Conservation (phyloP, 2,329 filamentous ascomycete species). For the Sporothrix mexicana region DNA sequence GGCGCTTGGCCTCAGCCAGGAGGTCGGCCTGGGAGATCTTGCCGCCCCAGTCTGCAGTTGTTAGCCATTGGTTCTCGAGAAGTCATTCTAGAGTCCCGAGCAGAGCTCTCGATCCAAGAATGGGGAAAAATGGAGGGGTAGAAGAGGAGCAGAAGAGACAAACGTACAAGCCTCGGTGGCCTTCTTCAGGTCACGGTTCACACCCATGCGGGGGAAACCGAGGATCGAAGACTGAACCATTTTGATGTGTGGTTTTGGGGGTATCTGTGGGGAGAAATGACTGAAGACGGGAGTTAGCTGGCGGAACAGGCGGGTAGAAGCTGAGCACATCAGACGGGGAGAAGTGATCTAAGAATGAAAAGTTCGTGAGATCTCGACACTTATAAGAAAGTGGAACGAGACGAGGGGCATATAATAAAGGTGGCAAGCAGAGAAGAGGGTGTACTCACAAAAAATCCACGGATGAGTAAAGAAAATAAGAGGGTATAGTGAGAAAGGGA, state of each 20-base stretch:
- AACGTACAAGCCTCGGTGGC: slow-evolving; percentile 87
- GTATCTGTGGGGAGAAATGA: slow-evolving; percentile 27
- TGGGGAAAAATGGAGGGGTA: slow-evolving; percentile 48
- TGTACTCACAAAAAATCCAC: slow-evolving; percentile 32
- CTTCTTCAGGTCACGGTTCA: slow-evolving; percentile 99
- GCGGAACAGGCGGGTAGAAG: not conserved
- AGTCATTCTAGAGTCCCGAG: slow-evolving; percentile 11
- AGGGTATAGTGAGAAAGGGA: slow-evolving; percentile 25
- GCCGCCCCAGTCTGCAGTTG: slow-evolving; percentile 72
- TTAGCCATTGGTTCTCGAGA: slow-evolving; percentile 13
- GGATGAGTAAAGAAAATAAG: slow-evolving; percentile 29
- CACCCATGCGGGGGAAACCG: slow-evolving; percentile 99
- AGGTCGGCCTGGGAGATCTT: slow-evolving; percentile 93
- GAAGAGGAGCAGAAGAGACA: slow-evolving; percentile 44
- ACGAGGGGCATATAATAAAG: not conserved
- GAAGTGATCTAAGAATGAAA: not conserved
- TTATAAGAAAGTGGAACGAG: not conserved
- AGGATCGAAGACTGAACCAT: slow-evolving; percentile 79
- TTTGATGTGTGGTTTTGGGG: slow-evolving; percentile 46
- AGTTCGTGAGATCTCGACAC: not conserved
- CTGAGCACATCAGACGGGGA: not conserved
- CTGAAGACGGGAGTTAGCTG: slow-evolving; percentile 28
- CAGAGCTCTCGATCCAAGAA: not conserved
- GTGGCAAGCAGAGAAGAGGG: not conserved
- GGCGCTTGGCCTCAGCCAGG: slow-evolving; percentile 92